Percentiles rank a stretch among this genome's conserved stretches.
These are phyloP conservation scores for Cichorium intybus DNA, from an alignment of 140 eudicot genomes.

Conservation along the genomic window DNA sequence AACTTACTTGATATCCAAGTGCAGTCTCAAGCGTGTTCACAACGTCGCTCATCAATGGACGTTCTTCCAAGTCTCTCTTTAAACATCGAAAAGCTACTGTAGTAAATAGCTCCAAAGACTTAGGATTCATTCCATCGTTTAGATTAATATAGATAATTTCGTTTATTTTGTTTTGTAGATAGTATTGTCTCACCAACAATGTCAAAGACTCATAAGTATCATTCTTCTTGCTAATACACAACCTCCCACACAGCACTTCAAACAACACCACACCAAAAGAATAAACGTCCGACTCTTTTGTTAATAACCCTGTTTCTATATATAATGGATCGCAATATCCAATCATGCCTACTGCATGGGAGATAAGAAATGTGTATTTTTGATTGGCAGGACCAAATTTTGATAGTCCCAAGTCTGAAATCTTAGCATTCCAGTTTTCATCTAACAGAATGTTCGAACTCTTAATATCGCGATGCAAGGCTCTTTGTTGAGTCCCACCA, in stretches of 20 bases:
- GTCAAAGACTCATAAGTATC: neutral
- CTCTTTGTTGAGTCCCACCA: slow-evolving; percentile 1
- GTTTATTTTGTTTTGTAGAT: neutral
- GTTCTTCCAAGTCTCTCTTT: neutral
- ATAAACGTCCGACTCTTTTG: too few species aligned
- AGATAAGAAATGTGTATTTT: neutral
- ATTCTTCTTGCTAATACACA: neutral
- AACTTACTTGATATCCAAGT: slow-evolving; percentile 7
- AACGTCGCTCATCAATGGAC: neutral
- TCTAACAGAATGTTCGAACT: too few species aligned
- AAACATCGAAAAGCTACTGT: neutral
- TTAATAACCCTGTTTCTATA: neutral
- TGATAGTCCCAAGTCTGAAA: slow-evolving; percentile 6
- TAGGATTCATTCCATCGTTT: neutral
- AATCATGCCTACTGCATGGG: neutral
- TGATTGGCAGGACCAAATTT: neutral
- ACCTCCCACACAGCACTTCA: slow-evolving; percentile 7
- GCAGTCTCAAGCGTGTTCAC: neutral
- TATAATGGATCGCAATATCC: slow-evolving; percentile 4
- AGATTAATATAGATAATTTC: neutral
- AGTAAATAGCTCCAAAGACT: neutral
- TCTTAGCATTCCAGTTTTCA: slow-evolving; percentile 4
- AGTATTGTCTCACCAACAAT: neutral
- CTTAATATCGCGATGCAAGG: slow-evolving; percentile 3
- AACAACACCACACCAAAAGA: slow-evolving; percentile 10